Evolutionary conservation across 2,329 filamentous ascomycete species (phyloP).

Genomic region (Cordyceps militaris): DNA sequence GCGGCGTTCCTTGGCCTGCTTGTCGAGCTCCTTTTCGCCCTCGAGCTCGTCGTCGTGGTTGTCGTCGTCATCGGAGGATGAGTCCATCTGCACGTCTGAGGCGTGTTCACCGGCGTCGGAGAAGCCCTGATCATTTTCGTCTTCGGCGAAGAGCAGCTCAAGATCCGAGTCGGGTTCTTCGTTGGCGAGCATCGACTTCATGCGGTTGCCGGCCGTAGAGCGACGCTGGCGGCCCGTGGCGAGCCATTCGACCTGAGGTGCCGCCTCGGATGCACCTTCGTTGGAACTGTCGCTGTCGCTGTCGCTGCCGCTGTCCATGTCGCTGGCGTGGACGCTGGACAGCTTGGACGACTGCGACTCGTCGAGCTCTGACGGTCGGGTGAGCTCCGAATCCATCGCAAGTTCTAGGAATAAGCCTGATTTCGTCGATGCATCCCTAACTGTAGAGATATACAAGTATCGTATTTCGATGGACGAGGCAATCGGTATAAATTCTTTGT

Average conservation of each 20-base stretch:
- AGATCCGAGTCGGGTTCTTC: slow-evolving; percentile 64
- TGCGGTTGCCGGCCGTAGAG: slow-evolving; percentile 76
- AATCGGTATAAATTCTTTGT: not conserved
- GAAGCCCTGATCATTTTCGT: slow-evolving; percentile 62
- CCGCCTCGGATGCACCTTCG: slow-evolving; percentile 28
- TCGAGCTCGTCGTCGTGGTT: slow-evolving; percentile 62
- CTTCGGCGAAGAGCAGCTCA: slow-evolving; percentile 69
- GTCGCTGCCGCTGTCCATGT: slow-evolving; percentile 17
- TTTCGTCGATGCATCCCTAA: slow-evolving; percentile 5
- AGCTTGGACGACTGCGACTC: slow-evolving; percentile 26
- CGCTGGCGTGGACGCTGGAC: slow-evolving; percentile 18
- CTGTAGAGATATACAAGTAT: not conserved
- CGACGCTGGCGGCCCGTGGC: slow-evolving; percentile 68
- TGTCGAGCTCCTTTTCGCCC: slow-evolving; percentile 81
- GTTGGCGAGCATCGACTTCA: slow-evolving; percentile 69
- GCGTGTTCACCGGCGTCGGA: slow-evolving; percentile 59
- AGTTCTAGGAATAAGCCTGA: not conserved
- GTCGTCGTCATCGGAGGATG: slow-evolving; percentile 76
- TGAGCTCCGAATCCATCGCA: slow-evolving; percentile 25
- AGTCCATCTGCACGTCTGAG: slow-evolving; percentile 80
- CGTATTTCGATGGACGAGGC: not conserved
- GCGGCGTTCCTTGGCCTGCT: slow-evolving; percentile 62
- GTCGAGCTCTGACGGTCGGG: slow-evolving; percentile 24
- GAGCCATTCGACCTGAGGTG: slow-evolving; percentile 54
- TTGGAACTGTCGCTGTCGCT: slow-evolving; percentile 27